A percentile compares a stretch with the other conserved stretches of the same genome.
Evolutionary conservation across 331 rosid species (phyloP).

Genomic region (Acacia concinna): DNA sequence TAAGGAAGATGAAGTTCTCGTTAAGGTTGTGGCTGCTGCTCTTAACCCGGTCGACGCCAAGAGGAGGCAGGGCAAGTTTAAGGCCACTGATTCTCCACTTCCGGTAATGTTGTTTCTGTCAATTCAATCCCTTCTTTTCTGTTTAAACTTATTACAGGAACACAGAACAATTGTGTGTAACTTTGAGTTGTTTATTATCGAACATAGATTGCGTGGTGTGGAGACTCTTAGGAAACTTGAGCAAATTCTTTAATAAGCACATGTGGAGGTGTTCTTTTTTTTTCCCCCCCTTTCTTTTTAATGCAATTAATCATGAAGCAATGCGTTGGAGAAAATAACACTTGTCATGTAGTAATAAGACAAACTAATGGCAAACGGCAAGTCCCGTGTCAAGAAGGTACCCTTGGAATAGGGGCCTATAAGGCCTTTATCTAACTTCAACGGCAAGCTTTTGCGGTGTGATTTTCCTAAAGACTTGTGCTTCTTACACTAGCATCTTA

Average conservation of each 20-base stretch:
- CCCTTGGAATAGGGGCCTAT: too few relatives aligned
- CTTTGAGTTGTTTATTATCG: not conserved
- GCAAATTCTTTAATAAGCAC: not conserved
- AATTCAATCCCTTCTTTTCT: not conserved
- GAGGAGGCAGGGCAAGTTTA: slow-evolving; percentile 85
- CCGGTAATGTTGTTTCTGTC: slow-evolving; percentile 49
- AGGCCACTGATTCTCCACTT: slow-evolving; percentile 89
- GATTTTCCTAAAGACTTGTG: not conserved
- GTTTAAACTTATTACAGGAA: not conserved
- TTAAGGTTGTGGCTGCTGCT: slow-evolving; percentile 78
- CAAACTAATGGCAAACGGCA: too few relatives aligned
- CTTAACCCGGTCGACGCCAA: slow-evolving; percentile 93
- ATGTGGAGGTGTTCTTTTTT: not conserved
- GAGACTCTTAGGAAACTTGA: not conserved
- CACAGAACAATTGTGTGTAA: not conserved
- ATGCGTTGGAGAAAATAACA: not conserved
- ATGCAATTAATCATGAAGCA: not conserved
- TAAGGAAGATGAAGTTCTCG: slow-evolving; percentile 77
- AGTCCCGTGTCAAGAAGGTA: too few relatives aligned
- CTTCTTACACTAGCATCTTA: not conserved
- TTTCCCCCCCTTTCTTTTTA: too few relatives aligned
- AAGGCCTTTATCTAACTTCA: too few relatives aligned
- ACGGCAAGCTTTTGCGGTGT: too few relatives aligned
- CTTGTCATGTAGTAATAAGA: too few relatives aligned
- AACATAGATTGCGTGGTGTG: not conserved